A percentile compares a stretch with the other conserved stretches of the same genome.
These are phyloP conservation scores for Phaseolus coccineus DNA, from an alignment of 331 rosid species.

Conservation along the genomic window DNA sequence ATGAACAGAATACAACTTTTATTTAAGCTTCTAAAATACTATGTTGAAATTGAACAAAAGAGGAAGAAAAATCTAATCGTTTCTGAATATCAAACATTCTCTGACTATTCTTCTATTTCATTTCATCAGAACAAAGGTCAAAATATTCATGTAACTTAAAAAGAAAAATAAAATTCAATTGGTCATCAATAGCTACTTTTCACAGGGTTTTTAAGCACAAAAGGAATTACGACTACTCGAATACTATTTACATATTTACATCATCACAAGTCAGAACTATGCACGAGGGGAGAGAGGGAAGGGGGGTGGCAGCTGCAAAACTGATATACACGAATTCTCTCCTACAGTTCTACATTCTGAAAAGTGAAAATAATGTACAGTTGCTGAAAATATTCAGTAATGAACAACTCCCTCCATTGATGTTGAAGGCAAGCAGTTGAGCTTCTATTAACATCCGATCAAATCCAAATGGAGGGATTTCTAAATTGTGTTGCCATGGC, in stretches of 20 bases:
- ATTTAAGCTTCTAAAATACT: background rate
- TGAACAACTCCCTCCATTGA: slow-evolving; percentile 28
- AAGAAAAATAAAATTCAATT: background rate
- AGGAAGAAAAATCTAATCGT: background rate
- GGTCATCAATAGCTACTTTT: background rate
- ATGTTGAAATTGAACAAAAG: no score
- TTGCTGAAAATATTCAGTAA: slow-evolving; percentile 19
- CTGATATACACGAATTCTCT: slow-evolving; percentile 35
- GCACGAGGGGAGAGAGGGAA: background rate
- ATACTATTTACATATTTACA: slow-evolving; percentile 40
- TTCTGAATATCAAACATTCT: background rate
- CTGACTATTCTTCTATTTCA: background rate
- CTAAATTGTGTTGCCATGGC: slow-evolving; percentile 83
- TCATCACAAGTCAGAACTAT: slow-evolving; percentile 21
- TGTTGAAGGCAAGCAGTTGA: slow-evolving; percentile 33
- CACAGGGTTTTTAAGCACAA: background rate
- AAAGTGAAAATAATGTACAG: slow-evolving; percentile 17
- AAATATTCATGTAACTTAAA: background rate
- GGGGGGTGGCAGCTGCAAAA: slow-evolving; percentile 31
- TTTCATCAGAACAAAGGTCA: background rate
- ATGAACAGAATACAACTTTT: no score
- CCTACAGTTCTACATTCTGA: background rate
- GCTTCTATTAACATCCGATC: slow-evolving; percentile 38
- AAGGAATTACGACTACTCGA: slow-evolving; percentile 29
- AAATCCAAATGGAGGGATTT: slow-evolving; percentile 84